Conservation (phyloP, 139 green algal species). For the Limnomonas spitsbergensis region DNA sequence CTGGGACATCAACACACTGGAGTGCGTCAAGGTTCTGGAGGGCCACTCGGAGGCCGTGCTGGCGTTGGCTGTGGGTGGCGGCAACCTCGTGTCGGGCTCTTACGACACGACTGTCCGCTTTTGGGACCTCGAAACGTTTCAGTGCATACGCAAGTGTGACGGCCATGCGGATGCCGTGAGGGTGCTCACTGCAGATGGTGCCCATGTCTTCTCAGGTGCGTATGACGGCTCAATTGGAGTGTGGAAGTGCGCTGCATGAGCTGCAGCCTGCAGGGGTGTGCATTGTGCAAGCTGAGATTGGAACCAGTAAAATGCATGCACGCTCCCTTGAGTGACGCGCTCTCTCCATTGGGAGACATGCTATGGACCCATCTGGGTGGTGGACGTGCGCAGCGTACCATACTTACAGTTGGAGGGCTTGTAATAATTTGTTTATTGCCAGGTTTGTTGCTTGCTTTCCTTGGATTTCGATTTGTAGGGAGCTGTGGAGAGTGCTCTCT, state of each 20-base stretch:
- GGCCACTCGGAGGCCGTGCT: constrained; percentile 91
- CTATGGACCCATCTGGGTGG: too few relatives aligned
- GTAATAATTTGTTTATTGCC: too few relatives aligned
- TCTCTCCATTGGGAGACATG: too few relatives aligned
- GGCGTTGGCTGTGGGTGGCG: constrained; percentile 70
- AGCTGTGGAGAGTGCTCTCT: too few relatives aligned
- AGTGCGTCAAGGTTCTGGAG: constrained; percentile 76
- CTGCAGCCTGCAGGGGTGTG: too few relatives aligned
- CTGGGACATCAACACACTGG: constrained; percentile 74
- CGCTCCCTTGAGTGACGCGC: not conserved
- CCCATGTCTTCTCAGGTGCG: constrained; percentile 78
- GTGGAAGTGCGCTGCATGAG: constrained; percentile 43
- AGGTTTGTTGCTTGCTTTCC: too few relatives aligned
- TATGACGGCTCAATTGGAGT: constrained; percentile 92
- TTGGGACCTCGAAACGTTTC: constrained; percentile 79
- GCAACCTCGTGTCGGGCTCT: constrained; percentile 65
- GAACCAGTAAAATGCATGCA: not conserved
- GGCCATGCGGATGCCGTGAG: constrained; percentile 89
- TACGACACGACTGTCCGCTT: constrained; percentile 89
- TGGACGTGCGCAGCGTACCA: too few relatives aligned
- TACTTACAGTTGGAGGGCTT: too few relatives aligned
- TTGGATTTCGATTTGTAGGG: too few relatives aligned
- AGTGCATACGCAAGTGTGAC: constrained; percentile 81
- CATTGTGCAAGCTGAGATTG: too few relatives aligned
- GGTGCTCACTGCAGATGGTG: constrained; percentile 72